Percentiles rank a stretch among this genome's conserved stretches.
Evolutionary conservation across 129 eudicot species (phyloP).

Genomic region (Escallonia herrerae): DNA sequence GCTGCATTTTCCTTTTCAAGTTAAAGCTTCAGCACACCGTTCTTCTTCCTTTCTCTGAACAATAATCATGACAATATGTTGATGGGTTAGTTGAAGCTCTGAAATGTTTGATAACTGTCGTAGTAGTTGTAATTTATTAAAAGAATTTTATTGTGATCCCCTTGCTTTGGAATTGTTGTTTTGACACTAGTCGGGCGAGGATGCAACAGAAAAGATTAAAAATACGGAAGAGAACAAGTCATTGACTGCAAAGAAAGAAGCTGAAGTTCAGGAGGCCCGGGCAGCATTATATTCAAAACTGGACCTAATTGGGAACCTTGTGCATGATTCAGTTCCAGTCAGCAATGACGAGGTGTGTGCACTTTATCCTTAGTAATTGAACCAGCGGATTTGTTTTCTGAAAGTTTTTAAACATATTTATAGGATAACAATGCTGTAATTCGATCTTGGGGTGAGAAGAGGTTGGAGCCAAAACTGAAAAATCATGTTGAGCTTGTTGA

Average conservation of each 20-base stretch:
- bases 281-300: conserved; percentile 10
- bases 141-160: too few relatives aligned
- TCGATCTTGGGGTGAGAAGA: not conserved
- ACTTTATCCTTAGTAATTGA: not conserved
- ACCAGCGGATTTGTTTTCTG: not conserved
- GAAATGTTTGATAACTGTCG: not conserved
- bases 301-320: conserved; percentile 50
- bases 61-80: too few relatives aligned
- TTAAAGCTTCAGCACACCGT: too few relatives aligned
- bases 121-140: too few relatives aligned
- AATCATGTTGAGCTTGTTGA: conserved; percentile 95
- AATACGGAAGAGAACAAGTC: conserved; percentile 37
- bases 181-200: conserved; percentile 28
- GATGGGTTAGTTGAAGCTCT: not conserved
- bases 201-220: conserved; percentile 44
- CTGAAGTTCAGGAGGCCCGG: conserved; percentile 50
- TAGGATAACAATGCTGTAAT: not conserved
- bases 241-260: conserved; percentile 39
- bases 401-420: too few relatives aligned
- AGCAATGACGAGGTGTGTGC: conserved; percentile 66
- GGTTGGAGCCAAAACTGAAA: conserved; percentile 19
- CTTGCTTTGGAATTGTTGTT: not conserved
- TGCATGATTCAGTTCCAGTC: conserved; percentile 91
- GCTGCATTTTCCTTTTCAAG: too few relatives aligned
- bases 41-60: too few relatives aligned